Evolutionary conservation across 2,329 filamentous ascomycete species (phyloP).

Genomic region (Beauveria sp.): DNA sequence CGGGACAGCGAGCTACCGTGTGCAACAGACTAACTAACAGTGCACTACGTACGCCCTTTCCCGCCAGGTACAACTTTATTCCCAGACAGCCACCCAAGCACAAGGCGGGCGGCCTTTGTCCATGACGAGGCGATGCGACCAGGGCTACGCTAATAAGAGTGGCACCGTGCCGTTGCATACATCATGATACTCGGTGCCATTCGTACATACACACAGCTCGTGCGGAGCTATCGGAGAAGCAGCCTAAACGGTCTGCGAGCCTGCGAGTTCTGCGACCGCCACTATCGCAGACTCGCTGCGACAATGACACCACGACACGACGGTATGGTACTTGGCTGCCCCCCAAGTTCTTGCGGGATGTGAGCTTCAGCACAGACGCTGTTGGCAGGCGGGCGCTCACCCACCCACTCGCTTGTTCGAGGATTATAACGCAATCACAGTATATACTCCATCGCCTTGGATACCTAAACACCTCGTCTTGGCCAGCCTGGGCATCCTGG

Average conservation of each 20-base stretch:
- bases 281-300: neutral
- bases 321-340: neutral
- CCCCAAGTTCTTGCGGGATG: neutral
- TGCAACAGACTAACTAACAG: too few species aligned
- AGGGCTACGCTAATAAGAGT: neutral
- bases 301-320: neutral
- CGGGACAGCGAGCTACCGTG: too few species aligned
- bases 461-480: too few species aligned
- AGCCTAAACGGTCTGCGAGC: neutral
- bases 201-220: neutral
- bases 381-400: neutral
- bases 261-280: neutral
- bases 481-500: too few species aligned
- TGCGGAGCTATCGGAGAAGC: constrained; percentile 7
- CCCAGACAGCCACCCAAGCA: neutral
- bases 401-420: neutral
- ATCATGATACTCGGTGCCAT: neutral
- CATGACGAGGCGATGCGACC: neutral
- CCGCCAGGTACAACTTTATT: neutral
- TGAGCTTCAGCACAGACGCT: neutral
- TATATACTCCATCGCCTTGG: neutral
- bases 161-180: constrained; percentile 1
- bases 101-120: neutral
- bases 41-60: neutral
- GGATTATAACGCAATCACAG: neutral